phyloP scores from a whole-genome alignment of 2,329 filamentous ascomycete species.

The Aspergillus proliferans region DNA sequence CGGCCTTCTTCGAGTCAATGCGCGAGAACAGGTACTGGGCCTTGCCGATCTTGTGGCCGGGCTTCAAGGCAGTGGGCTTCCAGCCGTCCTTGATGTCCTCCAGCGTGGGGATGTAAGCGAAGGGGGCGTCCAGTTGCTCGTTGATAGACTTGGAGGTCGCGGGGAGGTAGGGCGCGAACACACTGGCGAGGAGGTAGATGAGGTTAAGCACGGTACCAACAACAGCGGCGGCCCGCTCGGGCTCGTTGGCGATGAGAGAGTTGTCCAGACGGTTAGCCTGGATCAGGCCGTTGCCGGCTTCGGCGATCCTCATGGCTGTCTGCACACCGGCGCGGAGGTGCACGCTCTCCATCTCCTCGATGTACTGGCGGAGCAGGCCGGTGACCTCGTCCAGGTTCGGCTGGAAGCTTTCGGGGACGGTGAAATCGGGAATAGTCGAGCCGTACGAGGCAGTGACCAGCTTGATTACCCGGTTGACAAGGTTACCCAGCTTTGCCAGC shows the following conservation, averaged over 20 bases:
- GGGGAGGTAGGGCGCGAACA: conserved; percentile 81
- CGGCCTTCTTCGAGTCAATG: conserved; percentile 74
- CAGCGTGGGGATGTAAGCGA: conserved; percentile 54
- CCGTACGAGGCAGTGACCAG: conserved; percentile 65
- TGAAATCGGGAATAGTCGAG: conserved; percentile 42
- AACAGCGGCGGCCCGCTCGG: conserved; percentile 54
- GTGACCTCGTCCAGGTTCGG: conserved; percentile 44
- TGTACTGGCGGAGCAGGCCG: conserved; percentile 49
- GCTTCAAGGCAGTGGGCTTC: conserved; percentile 53
- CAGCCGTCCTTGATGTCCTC: conserved; percentile 52
- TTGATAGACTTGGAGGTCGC: conserved; percentile 69
- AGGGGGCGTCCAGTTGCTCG: conserved; percentile 61
- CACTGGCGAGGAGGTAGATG: conserved; percentile 70
- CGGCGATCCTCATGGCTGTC: conserved; percentile 52
- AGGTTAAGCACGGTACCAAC: conserved; percentile 78
- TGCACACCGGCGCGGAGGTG: conserved; percentile 53
- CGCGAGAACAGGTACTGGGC: conserved; percentile 74
- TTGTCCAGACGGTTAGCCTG: conserved; percentile 59
- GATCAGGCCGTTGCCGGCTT: conserved; percentile 54
- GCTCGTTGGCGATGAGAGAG: conserved; percentile 53
- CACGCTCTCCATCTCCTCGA: conserved; percentile 53
- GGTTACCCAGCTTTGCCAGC: conserved; percentile 65
- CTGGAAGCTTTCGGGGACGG: conserved; percentile 36
- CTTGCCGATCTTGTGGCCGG: conserved; percentile 75
- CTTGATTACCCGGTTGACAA: conserved; percentile 68